These are phyloP conservation scores for Nyctanthes arbortristis DNA, from an alignment of 257 asterid species.

Conservation along the genomic window DNA sequence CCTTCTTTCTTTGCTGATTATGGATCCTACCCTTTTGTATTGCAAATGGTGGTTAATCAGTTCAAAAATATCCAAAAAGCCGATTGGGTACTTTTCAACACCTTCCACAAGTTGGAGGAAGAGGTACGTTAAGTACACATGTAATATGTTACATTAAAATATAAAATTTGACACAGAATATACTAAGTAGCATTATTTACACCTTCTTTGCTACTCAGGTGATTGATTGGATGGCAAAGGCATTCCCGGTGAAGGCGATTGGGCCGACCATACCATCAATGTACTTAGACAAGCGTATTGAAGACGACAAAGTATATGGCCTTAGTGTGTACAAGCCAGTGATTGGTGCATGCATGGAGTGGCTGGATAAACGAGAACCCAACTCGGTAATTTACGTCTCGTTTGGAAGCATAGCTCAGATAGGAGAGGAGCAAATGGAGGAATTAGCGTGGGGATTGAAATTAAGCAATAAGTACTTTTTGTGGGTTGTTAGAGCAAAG, in stretches of 20 bases:
- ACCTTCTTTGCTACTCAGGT: conserved; percentile 26
- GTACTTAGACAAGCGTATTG: conserved; percentile 46
- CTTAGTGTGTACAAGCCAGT: conserved; percentile 40
- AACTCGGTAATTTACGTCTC: conserved; percentile 34
- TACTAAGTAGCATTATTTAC: neutral
- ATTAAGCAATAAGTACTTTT: conserved; percentile 30
- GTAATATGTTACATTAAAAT: no score
- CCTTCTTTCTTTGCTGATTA: conserved; percentile 36
- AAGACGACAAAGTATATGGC: conserved; percentile 40
- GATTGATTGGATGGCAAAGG: conserved; percentile 33
- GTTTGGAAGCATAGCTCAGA: conserved; percentile 37
- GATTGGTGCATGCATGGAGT: conserved; percentile 26
- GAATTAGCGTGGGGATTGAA: conserved; percentile 38
- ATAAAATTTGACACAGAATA: neutral
- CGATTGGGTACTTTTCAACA: conserved; percentile 46
- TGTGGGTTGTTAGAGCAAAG: conserved; percentile 42
- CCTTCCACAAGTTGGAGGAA: conserved; percentile 43
- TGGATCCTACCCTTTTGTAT: conserved; percentile 34
- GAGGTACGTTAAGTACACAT: no score
- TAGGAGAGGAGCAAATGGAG: conserved; percentile 28
- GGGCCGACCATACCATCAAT: conserved; percentile 50
- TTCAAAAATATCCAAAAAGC: conserved; percentile 35
- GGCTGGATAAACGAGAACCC: conserved; percentile 31
- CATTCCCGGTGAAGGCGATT: conserved; percentile 35
- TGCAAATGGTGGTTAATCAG: conserved; percentile 33